Evolutionary conservation across 148 eudicot species (phyloP), one percentile per base, ranked within the genome.

Genomic region (Chenopodium formosanum): DNA sequence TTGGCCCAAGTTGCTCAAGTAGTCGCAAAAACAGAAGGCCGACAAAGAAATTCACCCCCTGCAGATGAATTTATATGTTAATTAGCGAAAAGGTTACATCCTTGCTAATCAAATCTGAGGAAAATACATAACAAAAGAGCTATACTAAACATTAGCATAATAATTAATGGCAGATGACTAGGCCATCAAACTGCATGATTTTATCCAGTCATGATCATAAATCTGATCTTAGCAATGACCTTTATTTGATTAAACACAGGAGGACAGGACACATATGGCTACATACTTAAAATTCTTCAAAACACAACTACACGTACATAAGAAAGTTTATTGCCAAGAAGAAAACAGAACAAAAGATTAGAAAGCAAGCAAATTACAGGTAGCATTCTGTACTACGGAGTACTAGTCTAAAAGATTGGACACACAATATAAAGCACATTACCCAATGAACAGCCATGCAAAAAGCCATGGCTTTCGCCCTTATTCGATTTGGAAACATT

Each of bases 401-500:
- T 0, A 13, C 9, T 22, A 74, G 20, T 29, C 70, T 4, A 14
- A n/a, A 72, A 73, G 56, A 79, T 68, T 60, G 25, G 4, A 78
- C 19, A 63, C 65, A 74, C 25, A 34, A 70, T 31, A 22, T 81
- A 52, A 63, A 56, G 23, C 10, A n/a, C 82, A 76, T 88, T 92
- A 94, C 98, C 98, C 98, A 94, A 82, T 94, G 98, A 16, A 92
- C 93, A 83, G 98, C 89, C 96, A 94, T 88, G 89, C 98, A 91
- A 73, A 91, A 40, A 74, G 96, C 98, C 98, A 94, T 92, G 73
- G 94, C 98, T 79, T 92, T 92, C 46, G 98, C 98, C 82, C 98
- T 89, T 63, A 94, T 92, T 34, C 92, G 90, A 83, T 87, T 85
- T 9, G 98, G 91, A 70, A 94, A 90, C 79, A 92, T 90, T 80